Percentiles rank a stretch among this genome's conserved stretches.
Evolutionary conservation across 2,329 filamentous ascomycete genomes (phyloP).

Genomic region (Diaporthe velutina): DNA sequence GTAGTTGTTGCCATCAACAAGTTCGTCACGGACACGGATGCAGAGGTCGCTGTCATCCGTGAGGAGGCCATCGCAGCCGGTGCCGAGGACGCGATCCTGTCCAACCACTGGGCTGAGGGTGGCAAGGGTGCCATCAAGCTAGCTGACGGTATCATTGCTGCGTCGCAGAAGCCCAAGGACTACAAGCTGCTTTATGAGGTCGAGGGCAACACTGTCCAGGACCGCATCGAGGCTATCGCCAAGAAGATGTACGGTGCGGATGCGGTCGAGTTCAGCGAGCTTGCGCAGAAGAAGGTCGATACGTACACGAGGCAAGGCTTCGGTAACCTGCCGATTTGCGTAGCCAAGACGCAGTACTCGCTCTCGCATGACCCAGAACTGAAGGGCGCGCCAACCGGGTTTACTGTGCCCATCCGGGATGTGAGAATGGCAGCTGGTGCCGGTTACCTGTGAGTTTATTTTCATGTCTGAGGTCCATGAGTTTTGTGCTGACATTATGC

Average conservation of each 20-base stretch:
- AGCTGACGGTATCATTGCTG: constrained; percentile 86
- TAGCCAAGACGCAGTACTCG: constrained; percentile 99
- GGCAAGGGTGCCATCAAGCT: constrained; percentile 91
- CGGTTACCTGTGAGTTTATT: constrained; percentile 80
- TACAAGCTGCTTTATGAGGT: constrained; percentile 90
- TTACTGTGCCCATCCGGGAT: constrained; percentile 94
- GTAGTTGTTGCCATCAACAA: constrained; percentile 98
- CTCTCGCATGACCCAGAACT: constrained; percentile 92
- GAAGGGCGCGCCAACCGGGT: constrained; percentile 95
- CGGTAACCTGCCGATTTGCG: constrained; percentile 92
- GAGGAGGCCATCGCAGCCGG: constrained; percentile 94
- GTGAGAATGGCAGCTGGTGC: constrained; percentile 94
- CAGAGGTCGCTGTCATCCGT: constrained; percentile 88
- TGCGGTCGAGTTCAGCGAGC: constrained; percentile 91
- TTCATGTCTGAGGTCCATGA: background rate
- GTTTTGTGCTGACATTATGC: constrained; percentile 49
- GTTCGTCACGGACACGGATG: constrained; percentile 93
- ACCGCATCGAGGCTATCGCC: constrained; percentile 91
- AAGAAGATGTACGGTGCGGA: constrained; percentile 94
- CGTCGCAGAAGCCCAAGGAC: constrained; percentile 85
- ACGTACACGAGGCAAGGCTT: constrained; percentile 94
- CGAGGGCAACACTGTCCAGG: constrained; percentile 79
- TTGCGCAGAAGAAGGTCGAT: constrained; percentile 96
- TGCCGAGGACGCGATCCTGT: constrained; percentile 91
- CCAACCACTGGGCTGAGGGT: constrained; percentile 97